Conservation (phyloP, 495 filamentous ascomycete genomes). For the Neurospora pannonica region DNA sequence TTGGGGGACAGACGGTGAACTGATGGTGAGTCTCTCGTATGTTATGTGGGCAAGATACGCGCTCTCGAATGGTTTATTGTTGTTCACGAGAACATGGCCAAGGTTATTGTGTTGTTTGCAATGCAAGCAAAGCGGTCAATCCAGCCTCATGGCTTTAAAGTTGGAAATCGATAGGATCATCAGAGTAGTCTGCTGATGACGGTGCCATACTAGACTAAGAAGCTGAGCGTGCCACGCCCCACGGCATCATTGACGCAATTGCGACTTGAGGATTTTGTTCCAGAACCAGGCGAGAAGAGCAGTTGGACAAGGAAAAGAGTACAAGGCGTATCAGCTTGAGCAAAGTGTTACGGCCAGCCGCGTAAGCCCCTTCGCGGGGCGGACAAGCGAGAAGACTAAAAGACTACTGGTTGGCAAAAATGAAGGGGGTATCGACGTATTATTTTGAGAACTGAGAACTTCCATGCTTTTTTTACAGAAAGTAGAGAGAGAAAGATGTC, state of each 20-base stretch:
- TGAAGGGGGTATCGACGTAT: background rate
- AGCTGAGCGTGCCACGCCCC: background rate
- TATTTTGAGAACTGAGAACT: background rate
- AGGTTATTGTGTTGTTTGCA: background rate
- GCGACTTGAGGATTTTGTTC: background rate
- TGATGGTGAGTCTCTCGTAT: background rate
- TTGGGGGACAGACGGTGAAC: background rate
- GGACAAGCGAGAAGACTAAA: background rate
- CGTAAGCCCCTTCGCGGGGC: background rate
- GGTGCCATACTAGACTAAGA: background rate
- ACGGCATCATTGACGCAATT: background rate
- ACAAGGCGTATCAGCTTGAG: background rate
- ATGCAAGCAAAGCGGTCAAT: background rate
- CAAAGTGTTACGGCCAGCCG: background rate
- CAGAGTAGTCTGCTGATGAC: background rate
- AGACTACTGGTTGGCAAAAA: background rate
- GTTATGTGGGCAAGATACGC: background rate
- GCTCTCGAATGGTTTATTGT: background rate
- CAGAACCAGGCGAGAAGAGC: background rate
- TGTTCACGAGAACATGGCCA: background rate
- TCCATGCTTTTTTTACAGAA: background rate
- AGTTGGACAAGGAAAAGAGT: background rate
- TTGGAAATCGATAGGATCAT: background rate
- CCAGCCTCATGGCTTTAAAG: background rate
- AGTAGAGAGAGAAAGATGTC: background rate